Evolutionary conservation across 371 early-diverging fungal species (phyloP), one percentile per base, ranked within the genome.

Genomic region (Mortierella sp.): DNA sequence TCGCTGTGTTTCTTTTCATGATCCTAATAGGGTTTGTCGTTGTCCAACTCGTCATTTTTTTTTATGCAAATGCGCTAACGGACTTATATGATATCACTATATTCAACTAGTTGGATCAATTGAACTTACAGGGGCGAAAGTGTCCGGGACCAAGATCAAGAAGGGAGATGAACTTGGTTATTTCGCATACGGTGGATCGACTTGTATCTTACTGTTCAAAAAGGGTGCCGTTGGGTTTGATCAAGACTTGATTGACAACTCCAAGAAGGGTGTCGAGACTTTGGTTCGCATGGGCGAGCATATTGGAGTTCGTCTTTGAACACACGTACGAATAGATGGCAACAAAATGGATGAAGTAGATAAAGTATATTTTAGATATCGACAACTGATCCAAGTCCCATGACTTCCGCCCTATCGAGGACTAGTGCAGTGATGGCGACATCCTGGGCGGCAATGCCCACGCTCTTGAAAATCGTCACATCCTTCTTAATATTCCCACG

Each of bases 151-250:
- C 21, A 77, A 71, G 28, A 50, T 91, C 7, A 55, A 79, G 70
- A 91, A 90, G 72, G 91, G 91, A 0, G 94, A 95, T 75, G 96
- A 96, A 77, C 90, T 93, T 60, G 95, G 96, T 24, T 95, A 92
- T 73, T 93, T 94, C 82, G 89, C 89, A 26, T 93, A 93, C 71
- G 91, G 92, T 38, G 95, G 95, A 1, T 92, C 93, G 4, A 95
- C 95, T 2, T 91, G 93, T 14, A 87, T 95, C 44, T 81, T 90
- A 10, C 78, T 95, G 9, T 95, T 95, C 82, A 90, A 90, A 74
- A 89, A 90, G 58, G 91, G 89, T 16, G 83, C 84, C 1, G 89
- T 95, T 1, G 77, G 78, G 26, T 95, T 93, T 84, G 95, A 95
- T 70, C 70, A 88, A 19, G 95, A 95, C 73, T 79, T 95, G 47